Percentiles rank a stretch among this genome's conserved stretches.
Evolutionary conservation across 352 stramenopile genomes (phyloP).

Genomic region (Albugo laibachii): DNA sequence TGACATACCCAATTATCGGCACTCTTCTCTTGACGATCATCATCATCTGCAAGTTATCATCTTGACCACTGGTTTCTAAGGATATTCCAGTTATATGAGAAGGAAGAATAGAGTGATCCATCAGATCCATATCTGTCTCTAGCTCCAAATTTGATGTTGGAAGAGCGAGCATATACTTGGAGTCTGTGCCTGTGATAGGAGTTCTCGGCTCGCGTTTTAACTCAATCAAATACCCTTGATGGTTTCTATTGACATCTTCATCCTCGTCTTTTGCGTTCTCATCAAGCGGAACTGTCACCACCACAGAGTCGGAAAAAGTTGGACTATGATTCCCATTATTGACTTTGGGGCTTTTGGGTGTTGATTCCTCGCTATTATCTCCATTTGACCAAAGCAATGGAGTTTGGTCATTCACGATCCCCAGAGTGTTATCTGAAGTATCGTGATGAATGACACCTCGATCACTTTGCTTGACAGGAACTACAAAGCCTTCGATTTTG

Average conservation of each 20-base stretch:
- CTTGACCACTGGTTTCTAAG: conserved; percentile 38
- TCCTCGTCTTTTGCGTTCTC: conserved; percentile 33
- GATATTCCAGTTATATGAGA: conserved; percentile 56
- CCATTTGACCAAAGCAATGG: too few species aligned
- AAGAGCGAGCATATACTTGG: conserved; percentile 52
- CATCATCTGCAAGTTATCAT: conserved; percentile 49
- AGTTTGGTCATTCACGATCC: too few species aligned
- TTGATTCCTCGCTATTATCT: too few species aligned
- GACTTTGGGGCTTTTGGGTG: too few species aligned
- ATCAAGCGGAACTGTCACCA: conserved; percentile 58
- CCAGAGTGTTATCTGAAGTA: too few species aligned
- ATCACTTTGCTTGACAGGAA: conserved; percentile 23
- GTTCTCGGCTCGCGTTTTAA: conserved; percentile 30
- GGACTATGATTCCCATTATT: too few species aligned
- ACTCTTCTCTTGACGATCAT: conserved; percentile 45
- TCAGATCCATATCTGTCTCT: conserved; percentile 8
- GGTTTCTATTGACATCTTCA: conserved; percentile 21
- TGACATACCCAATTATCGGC: conserved; percentile 42
- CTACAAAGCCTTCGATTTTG: conserved; percentile 37
- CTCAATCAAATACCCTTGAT: conserved; percentile 60
- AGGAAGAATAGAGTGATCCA: conserved; percentile 20
- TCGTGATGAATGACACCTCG: too few species aligned
- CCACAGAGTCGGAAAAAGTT: conserved; percentile 15
- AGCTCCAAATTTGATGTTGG: conserved; percentile 21
- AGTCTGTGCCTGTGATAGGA: conserved; percentile 12